Percentiles rank a stretch among this genome's conserved stretches.
Evolutionary conservation across 768 basidiomycete genomes (phyloP).

Genomic region (Macrolepiota dolichaula): DNA sequence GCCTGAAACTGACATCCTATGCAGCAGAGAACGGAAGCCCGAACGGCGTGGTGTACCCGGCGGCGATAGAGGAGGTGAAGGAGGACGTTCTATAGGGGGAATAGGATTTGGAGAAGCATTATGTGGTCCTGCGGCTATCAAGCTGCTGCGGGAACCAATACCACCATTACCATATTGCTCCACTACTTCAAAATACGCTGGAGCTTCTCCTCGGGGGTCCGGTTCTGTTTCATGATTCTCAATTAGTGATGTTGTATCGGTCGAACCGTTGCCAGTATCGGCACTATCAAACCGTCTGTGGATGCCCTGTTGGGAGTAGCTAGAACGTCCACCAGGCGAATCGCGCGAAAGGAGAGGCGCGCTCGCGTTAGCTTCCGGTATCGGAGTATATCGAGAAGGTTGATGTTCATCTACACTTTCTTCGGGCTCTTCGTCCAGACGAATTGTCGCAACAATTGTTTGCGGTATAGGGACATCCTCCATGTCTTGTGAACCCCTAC

Average conservation of each 20-base stretch:
- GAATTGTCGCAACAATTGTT: slow-evolving; percentile 34
- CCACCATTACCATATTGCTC: slow-evolving; percentile 9
- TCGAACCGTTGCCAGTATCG: slow-evolving; percentile 29
- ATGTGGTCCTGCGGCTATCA: neutral
- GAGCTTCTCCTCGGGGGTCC: slow-evolving; percentile 59
- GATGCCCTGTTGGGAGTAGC: slow-evolving; percentile 16
- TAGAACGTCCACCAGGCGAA: slow-evolving; percentile 20
- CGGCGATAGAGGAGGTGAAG: slow-evolving; percentile 1
- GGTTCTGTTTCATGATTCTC: slow-evolving; percentile 20
- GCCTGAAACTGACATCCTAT: slow-evolving; percentile 29
- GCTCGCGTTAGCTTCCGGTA: slow-evolving; percentile 37
- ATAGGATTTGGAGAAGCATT: neutral
- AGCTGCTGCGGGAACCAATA: neutral
- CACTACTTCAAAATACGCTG: slow-evolving; percentile 63
- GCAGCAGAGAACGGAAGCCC: slow-evolving; percentile 46
- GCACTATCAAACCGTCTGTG: slow-evolving; percentile 20
- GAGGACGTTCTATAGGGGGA: neutral
- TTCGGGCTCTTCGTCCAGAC: slow-evolving; percentile 34
- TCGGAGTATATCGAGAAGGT: slow-evolving; percentile 30
- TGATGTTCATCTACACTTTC: slow-evolving; percentile 27
- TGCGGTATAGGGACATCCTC: slow-evolving; percentile 44
- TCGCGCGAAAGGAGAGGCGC: slow-evolving; percentile 39
- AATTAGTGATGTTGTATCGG: slow-evolving; percentile 26
- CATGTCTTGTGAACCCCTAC: slow-evolving; percentile 48
- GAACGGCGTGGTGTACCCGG: slow-evolving; percentile 31